Conservation (phyloP, 106 monocot species). For the Ottelia alismoides region DNA sequence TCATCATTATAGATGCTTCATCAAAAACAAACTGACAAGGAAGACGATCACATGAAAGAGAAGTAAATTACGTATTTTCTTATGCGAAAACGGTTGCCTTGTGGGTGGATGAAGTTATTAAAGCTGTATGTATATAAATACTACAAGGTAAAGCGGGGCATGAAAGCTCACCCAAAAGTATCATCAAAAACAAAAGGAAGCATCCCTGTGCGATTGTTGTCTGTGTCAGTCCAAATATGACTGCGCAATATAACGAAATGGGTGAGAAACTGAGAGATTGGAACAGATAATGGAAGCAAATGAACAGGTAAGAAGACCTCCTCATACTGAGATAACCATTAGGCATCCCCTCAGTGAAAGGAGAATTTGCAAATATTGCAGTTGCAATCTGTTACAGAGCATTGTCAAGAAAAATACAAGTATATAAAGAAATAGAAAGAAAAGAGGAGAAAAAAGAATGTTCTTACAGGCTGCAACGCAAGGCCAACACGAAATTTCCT, state of each 20-base stretch:
- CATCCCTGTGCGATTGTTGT: constrained; percentile 85
- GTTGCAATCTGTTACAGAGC: constrained; percentile 69
- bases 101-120: no score
- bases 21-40: no score
- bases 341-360: constrained; percentile 96
- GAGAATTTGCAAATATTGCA: constrained; percentile 98
- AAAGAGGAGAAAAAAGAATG: background rate
- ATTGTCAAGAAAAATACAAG: background rate
- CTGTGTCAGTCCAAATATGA: constrained; percentile 94
- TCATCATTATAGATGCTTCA: no score
- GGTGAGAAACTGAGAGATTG: background rate
- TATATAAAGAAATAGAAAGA: constrained; percentile 8
- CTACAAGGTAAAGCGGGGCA: no score
- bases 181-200: constrained; percentile 95
- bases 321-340: constrained; percentile 95
- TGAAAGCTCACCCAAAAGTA: constrained; percentile 72
- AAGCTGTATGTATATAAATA: no score
- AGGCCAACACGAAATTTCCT: constrained; percentile 92
- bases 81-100: no score
- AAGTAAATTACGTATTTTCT: no score
- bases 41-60: no score
- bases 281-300: background rate
- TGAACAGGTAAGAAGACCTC: constrained; percentile 52
- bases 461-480: constrained; percentile 83
- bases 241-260: constrained; percentile 34